These are phyloP conservation scores for Syncephalis fuscata DNA, from an alignment of 371 early-diverging fungal genomes.

Conservation along the genomic window DNA sequence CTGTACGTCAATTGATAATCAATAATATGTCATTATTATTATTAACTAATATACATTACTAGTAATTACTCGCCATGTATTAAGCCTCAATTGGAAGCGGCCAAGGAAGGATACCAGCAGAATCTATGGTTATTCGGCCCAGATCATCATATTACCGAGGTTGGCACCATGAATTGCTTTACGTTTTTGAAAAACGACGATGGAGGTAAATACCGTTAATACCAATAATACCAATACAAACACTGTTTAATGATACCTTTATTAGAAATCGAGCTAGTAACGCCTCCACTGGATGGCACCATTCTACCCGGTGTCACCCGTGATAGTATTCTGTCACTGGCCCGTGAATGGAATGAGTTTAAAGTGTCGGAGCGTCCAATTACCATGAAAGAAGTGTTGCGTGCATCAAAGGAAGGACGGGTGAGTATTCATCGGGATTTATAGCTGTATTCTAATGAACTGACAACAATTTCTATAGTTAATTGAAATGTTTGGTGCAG, in stretches of 20 bases:
- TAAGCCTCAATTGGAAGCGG: conserved; percentile 77
- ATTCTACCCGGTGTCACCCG: conserved; percentile 97
- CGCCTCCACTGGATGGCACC: conserved; percentile 88
- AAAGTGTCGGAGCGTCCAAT: conserved; percentile 75
- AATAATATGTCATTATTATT: no score
- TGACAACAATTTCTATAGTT: no score
- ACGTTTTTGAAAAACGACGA: conserved; percentile 62
- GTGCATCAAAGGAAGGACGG: conserved; percentile 56
- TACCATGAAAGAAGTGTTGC: conserved; percentile 65
- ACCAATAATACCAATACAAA: background rate
- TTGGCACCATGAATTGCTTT: conserved; percentile 95
- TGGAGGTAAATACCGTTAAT: conserved; percentile 20
- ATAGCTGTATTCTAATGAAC: no score
- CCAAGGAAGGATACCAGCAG: conserved; percentile 75
- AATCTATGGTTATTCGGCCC: conserved; percentile 88
- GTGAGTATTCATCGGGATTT: no score
- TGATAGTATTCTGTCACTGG: conserved; percentile 73
- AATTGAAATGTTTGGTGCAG: conserved; percentile 81
- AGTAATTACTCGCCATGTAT: conserved; percentile 65
- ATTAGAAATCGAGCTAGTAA: conserved; percentile 61
- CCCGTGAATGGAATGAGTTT: conserved; percentile 76
- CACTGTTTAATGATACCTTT: background rate
- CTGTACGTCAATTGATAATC: conserved; percentile 15
- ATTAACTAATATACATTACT: background rate
- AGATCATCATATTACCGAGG: conserved; percentile 79